These are phyloP conservation scores for Beauveria sp. DNA, from an alignment of 2,329 filamentous ascomycete species.

Conservation along the genomic window DNA sequence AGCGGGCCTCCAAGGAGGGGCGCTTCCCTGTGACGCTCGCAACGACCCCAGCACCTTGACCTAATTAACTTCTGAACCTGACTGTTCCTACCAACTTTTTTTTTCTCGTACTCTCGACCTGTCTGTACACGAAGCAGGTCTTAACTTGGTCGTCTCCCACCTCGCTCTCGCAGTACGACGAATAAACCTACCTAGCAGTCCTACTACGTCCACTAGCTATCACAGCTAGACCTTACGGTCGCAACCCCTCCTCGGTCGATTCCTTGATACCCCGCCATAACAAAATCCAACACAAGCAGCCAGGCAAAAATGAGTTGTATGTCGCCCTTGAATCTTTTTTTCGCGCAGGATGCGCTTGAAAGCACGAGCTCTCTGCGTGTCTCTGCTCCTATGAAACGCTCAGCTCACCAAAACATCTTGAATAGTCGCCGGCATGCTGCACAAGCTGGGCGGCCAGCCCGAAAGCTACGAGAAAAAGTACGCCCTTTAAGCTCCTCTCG, in stretches of 20 bases:
- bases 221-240: background rate
- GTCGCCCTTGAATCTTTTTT: background rate
- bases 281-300: background rate
- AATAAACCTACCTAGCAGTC: background rate
- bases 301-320: constrained; percentile 8
- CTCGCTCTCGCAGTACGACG: background rate
- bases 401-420: background rate
- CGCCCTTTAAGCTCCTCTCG: constrained; percentile 10
- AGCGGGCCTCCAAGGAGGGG: constrained; percentile 5
- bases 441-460: constrained; percentile 92
- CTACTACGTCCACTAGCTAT: background rate
- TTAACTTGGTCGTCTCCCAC: background rate
- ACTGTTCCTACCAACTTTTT: background rate
- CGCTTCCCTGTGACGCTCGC: constrained; percentile 6
- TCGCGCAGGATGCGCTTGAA: background rate
- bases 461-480: constrained; percentile 99
- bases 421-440: constrained; percentile 80
- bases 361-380: background rate
- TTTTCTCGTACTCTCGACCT: background rate
- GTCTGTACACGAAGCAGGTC: background rate
- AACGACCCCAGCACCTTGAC: background rate
- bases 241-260: constrained; percentile 1
- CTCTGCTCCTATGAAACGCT: background rate
- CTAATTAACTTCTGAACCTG: background rate
- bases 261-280: constrained; percentile 8